Percentiles rank a stretch among this genome's conserved stretches.
Conservation (phyloP, 129 eudicot species). For the Escallonia herrerae region DNA sequence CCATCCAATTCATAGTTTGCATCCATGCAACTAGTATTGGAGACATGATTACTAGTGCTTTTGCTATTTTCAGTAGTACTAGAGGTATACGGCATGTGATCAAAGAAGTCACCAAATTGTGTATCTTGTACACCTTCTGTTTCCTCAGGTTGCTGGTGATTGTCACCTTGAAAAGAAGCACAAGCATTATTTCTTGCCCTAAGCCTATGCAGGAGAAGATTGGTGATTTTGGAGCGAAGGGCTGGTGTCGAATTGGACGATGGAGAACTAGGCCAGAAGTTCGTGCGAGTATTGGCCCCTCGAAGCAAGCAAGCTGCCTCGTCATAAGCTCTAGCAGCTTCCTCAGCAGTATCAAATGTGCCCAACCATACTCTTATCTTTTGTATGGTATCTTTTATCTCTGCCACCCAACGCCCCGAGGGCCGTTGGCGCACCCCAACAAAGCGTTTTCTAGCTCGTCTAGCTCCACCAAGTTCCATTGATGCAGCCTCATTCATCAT, state of each 20-base stretch:
- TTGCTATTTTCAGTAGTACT: conserved; percentile 14
- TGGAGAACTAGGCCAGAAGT: conserved; percentile 47
- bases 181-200: conserved; percentile 27
- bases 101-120: conserved; percentile 21
- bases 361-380: conserved; percentile 57
- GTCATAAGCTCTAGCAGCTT: conserved; percentile 62
- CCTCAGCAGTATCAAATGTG: conserved; percentile 55
- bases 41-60: conserved; percentile 13
- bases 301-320: conserved; percentile 67
- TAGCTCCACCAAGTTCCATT: conserved; percentile 21
- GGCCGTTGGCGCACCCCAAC: conserved; percentile 60
- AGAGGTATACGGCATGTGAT: not conserved
- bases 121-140: conserved; percentile 14
- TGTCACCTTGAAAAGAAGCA: not conserved
- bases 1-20: conserved; percentile 13
- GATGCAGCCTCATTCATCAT: conserved; percentile 11
- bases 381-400: conserved; percentile 56
- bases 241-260: conserved; percentile 33
- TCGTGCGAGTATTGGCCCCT: conserved; percentile 48
- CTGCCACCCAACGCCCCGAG: conserved; percentile 63
- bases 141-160: conserved; percentile 21
- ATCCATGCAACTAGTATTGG: conserved; percentile 1
- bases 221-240: conserved; percentile 40
- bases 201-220: conserved; percentile 43
- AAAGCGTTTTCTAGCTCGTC: conserved; percentile 32